Conservation (phyloP, 345 rosid species). For the Gossypioides kirkii region DNA sequence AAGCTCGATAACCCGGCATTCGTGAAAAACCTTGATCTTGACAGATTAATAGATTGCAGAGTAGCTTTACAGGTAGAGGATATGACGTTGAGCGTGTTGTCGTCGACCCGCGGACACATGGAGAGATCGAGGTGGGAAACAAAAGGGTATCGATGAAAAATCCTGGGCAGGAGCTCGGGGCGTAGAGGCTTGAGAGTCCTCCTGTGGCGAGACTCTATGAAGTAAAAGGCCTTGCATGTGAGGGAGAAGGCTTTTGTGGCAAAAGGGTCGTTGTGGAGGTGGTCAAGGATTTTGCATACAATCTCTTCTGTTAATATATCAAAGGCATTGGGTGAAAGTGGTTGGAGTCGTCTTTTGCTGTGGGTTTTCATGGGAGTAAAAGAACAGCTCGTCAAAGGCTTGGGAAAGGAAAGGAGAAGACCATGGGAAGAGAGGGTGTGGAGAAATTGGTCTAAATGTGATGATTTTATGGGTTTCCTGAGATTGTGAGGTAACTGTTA, state of each 20-base stretch:
- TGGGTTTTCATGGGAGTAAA: not conserved
- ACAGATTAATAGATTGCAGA: constrained; percentile 30
- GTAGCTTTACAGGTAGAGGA: constrained; percentile 24
- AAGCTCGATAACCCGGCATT: constrained; percentile 32
- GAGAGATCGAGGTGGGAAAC: constrained; percentile 39
- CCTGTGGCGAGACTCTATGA: constrained; percentile 35
- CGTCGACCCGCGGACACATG: constrained; percentile 35
- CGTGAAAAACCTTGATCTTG: constrained; percentile 36
- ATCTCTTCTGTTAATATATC: constrained; percentile 38
- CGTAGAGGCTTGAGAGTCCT: constrained; percentile 31
- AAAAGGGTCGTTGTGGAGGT: constrained; percentile 27
- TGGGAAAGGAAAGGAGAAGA: not conserved
- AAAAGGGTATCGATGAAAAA: constrained; percentile 22
- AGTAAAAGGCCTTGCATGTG: constrained; percentile 31
- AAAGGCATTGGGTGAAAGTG: constrained; percentile 20
- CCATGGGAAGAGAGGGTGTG: not conserved
- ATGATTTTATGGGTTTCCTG: not conserved
- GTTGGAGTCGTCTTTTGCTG: not conserved
- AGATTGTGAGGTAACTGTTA: constrained; percentile 5
- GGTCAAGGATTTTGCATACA: constrained; percentile 35
- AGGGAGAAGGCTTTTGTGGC: constrained; percentile 45
- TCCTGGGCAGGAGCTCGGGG: constrained; percentile 29
- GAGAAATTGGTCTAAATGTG: not conserved
- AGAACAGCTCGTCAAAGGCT: not conserved
- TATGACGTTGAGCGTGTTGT: constrained; percentile 28